Conservation (phyloP, 1,139 yeast genomes). For the Taiozyma sp. region DNA sequence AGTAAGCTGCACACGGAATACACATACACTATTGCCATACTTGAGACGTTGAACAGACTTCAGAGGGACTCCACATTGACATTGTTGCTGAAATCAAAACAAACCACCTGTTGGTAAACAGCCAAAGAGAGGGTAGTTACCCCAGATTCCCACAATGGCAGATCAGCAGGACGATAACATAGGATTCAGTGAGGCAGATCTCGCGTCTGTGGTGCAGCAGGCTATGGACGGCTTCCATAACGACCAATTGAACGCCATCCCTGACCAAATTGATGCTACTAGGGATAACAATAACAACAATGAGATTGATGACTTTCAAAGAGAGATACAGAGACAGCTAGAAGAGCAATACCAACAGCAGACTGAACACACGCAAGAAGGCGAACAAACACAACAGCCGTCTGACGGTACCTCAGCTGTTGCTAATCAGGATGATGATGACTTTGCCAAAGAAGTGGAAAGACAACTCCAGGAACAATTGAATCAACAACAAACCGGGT, state of each 20-base stretch:
- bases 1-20: neutral
- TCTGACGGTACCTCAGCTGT: neutral
- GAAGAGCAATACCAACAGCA: conserved; percentile 9
- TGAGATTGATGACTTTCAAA: conserved; percentile 8
- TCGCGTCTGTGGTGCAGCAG: conserved; percentile 16
- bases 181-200: conserved; percentile 10
- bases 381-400: neutral
- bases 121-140: neutral
- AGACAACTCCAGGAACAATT: conserved; percentile 15
- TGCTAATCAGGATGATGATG: conserved; percentile 14
- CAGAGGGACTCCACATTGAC: neutral
- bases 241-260: conserved; percentile 1
- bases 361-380: neutral
- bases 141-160: conserved; percentile 3
- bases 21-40: neutral
- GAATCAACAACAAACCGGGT: neutral
- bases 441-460: conserved; percentile 22
- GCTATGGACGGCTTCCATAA: conserved; percentile 15
- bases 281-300: neutral
- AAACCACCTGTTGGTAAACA: neutral
- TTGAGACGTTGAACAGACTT: neutral
- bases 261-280: neutral
- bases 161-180: neutral
- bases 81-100: neutral
- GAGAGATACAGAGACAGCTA: conserved; percentile 13